A percentile compares a stretch with the other conserved stretches of the same genome.
Conservation (phyloP, 2,329 filamentous ascomycete species). For the Thielaviopsis cerberus region DNA sequence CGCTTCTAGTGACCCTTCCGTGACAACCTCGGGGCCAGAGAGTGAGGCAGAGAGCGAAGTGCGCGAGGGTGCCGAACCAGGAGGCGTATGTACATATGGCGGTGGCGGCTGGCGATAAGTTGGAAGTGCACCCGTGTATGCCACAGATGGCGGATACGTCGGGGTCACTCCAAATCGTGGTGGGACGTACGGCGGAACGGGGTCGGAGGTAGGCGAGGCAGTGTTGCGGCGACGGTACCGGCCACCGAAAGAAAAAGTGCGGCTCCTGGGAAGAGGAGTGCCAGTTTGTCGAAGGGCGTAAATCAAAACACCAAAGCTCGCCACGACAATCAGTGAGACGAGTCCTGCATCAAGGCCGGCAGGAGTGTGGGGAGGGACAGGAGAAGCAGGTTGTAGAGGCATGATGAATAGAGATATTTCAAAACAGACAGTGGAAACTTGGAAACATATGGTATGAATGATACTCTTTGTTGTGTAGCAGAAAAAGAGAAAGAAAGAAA, state of each 20-base stretch:
- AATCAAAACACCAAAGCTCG: slow-evolving; percentile 9
- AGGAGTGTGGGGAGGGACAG: not conserved
- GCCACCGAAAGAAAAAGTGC: slow-evolving; percentile 1
- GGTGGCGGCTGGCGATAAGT: not conserved
- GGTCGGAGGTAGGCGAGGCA: slow-evolving; percentile 7
- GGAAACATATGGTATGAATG: not conserved
- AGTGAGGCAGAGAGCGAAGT: not conserved
- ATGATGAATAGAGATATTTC: not conserved
- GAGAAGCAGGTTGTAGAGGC: not conserved
- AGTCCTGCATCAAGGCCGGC: slow-evolving; percentile 5
- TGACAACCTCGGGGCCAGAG: not conserved
- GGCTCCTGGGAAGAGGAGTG: not conserved
- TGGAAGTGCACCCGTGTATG: not conserved
- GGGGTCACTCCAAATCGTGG: slow-evolving; percentile 1
- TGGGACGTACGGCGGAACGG: slow-evolving; percentile 9
- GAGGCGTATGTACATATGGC: not conserved
- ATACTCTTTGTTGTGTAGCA: not conserved
- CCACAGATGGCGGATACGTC: not conserved
- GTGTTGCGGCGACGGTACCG: not conserved
- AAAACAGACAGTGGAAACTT: not conserved
- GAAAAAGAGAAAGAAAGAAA: not conserved
- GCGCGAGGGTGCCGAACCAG: not conserved
- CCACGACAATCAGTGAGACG: slow-evolving; percentile 6
- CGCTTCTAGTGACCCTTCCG: not conserved
- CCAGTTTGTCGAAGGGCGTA: slow-evolving; percentile 6